These are phyloP conservation scores for Lavandula angustifolia DNA, from an alignment of 257 asterid genomes.

Conservation along the genomic window DNA sequence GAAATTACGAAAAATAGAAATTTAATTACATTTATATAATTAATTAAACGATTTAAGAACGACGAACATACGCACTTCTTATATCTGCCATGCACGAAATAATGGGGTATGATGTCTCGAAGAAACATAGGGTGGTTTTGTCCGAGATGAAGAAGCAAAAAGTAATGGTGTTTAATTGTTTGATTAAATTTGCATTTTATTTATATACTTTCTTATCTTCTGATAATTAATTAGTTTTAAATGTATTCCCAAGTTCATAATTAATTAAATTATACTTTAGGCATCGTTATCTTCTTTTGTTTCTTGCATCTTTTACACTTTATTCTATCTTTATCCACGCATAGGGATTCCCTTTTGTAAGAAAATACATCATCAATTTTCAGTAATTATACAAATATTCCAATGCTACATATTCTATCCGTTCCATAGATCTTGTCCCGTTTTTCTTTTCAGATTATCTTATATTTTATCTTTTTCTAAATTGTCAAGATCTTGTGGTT, in stretches of 20 bases:
- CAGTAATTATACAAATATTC: neutral
- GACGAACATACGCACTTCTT: too few species aligned
- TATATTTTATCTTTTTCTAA: too few species aligned
- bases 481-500: too few species aligned
- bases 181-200: conserved; percentile 21
- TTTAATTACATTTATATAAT: too few species aligned
- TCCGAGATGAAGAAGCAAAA: conserved; percentile 58
- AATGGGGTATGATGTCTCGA: neutral
- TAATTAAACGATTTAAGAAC: too few species aligned
- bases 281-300: conserved; percentile 27
- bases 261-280: conserved; percentile 13
- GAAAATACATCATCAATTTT: conserved; percentile 7
- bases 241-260: conserved; percentile 12
- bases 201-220: conserved; percentile 28
- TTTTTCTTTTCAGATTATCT: too few species aligned
- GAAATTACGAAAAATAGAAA: too few species aligned
- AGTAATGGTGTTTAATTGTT: conserved; percentile 28
- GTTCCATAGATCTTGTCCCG: too few species aligned
- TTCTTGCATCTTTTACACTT: conserved; percentile 35
- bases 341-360: conserved; percentile 20
- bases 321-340: conserved; percentile 39
- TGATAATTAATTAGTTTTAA: neutral
- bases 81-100: conserved; percentile 28
- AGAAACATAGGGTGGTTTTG: conserved; percentile 38
- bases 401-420: neutral